Percentiles rank a stretch among this genome's conserved stretches.
These are phyloP conservation scores for Verticillium nubilum DNA, from an alignment of 2,329 filamentous ascomycete genomes.

Conservation along the genomic window DNA sequence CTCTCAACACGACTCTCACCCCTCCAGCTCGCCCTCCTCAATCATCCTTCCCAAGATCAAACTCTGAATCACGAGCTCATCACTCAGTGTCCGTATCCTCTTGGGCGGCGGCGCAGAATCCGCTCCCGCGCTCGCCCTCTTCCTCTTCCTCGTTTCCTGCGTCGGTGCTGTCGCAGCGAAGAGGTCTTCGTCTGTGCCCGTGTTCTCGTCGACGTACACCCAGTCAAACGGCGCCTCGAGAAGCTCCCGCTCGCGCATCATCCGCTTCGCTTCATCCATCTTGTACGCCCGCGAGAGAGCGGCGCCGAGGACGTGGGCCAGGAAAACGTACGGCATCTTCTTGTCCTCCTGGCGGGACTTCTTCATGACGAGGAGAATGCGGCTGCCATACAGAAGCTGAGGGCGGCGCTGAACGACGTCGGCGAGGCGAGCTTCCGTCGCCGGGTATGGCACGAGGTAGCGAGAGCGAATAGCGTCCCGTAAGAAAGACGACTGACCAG, in stretches of 20 bases:
- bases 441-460: conserved; percentile 56
- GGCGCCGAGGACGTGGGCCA: conserved; percentile 74
- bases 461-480: conserved; percentile 74
- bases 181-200: conserved; percentile 46
- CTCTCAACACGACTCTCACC: not conserved
- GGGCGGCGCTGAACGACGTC: conserved; percentile 55
- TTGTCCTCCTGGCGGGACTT: conserved; percentile 58
- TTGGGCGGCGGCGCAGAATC: conserved; percentile 32
- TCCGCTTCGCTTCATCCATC: conserved; percentile 56
- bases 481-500: conserved; percentile 73
- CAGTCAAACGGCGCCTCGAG: conserved; percentile 57
- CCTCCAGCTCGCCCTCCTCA: conserved; percentile 47
- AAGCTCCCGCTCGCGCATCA: conserved; percentile 46
- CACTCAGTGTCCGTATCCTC: conserved; percentile 63
- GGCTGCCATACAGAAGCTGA: conserved; percentile 57
- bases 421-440: conserved; percentile 47
- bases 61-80: conserved; percentile 89
- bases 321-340: conserved; percentile 70
- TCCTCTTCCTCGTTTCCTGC: conserved; percentile 34
- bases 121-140: conserved; percentile 16
- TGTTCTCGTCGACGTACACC: conserved; percentile 71
- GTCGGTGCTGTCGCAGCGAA: conserved; percentile 23
- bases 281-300: conserved; percentile 61
- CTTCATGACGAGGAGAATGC: conserved; percentile 66
- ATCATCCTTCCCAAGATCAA: conserved; percentile 79